Conservation (phyloP, 1,139 yeast genomes). For the Tardiomyces blankii region DNA sequence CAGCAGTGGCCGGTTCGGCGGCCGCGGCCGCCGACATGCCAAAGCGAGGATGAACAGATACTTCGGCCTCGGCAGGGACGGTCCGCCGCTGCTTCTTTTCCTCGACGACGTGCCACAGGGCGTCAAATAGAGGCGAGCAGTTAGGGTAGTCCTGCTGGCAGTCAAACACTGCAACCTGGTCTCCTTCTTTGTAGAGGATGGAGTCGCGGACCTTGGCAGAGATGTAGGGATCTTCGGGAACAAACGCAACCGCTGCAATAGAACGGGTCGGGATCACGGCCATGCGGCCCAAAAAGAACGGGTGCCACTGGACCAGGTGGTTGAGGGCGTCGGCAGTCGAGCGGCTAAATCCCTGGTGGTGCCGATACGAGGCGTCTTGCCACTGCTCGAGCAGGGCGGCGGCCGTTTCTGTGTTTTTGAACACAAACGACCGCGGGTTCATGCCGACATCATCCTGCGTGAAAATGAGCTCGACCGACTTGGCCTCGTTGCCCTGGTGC, state of each 20-base stretch:
- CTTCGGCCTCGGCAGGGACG: no score
- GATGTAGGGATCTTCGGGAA: background rate
- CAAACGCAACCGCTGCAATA: constrained; percentile 35
- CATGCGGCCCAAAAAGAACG: constrained; percentile 57
- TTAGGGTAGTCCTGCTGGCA: background rate
- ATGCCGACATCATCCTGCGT: constrained; percentile 10
- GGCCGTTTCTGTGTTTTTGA: constrained; percentile 54
- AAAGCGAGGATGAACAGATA: no score
- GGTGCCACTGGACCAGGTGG: constrained; percentile 92
- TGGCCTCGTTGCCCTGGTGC: constrained; percentile 8
- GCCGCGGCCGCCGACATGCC: no score
- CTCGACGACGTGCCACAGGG: background rate
- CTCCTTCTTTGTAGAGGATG: background rate
- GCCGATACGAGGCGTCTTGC: constrained; percentile 58
- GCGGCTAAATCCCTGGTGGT: constrained; percentile 48
- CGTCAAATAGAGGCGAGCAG: background rate
- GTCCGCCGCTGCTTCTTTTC: background rate
- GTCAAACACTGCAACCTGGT: background rate
- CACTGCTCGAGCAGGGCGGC: constrained; percentile 63
- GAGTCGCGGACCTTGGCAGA: background rate
- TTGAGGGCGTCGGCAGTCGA: constrained; percentile 50
- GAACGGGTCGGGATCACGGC: constrained; percentile 56
- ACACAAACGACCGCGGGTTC: constrained; percentile 57
- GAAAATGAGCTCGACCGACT: constrained; percentile 10
- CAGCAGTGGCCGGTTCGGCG: no score